Percentiles rank a stretch among this genome's conserved stretches.
These are phyloP conservation scores for Yarrowia osloensis DNA, from an alignment of 805 yeast genomes.

Conservation along the genomic window DNA sequence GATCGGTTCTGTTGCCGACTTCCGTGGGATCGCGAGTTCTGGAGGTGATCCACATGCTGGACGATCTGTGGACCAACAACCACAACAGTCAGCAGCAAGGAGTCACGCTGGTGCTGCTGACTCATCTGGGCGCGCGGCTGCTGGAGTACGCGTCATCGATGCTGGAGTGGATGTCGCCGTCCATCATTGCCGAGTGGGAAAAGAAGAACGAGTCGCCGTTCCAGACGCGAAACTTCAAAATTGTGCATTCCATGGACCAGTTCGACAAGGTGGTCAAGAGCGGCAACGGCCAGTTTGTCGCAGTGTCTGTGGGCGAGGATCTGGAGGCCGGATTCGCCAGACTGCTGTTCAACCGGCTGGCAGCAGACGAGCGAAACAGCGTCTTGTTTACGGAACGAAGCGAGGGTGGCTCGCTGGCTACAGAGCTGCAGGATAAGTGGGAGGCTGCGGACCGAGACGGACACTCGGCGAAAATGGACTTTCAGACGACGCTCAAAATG, in stretches of 20 bases:
- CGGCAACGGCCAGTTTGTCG: conserved; percentile 59
- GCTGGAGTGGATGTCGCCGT: conserved; percentile 93
- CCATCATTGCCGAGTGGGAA: conserved; percentile 86
- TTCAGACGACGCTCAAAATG: conserved; percentile 30
- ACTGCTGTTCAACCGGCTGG: conserved; percentile 48
- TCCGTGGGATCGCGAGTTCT: conserved; percentile 77
- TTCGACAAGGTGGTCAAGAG: conserved; percentile 33
- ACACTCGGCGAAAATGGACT: conserved; percentile 34
- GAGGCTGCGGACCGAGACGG: conserved; percentile 40
- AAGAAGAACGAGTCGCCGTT: conserved; percentile 72
- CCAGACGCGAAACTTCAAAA: conserved; percentile 66
- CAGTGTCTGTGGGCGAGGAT: conserved; percentile 72
- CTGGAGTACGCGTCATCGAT: conserved; percentile 81
- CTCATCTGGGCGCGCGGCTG: conserved; percentile 76
- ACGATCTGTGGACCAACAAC: conserved; percentile 56
- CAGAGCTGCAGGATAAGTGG: conserved; percentile 48
- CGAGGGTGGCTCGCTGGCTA: conserved; percentile 51
- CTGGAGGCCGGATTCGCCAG: conserved; percentile 61
- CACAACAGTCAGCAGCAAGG: conserved; percentile 32
- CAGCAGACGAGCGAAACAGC: conserved; percentile 66
- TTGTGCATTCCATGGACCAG: conserved; percentile 57
- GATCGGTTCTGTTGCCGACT: conserved; percentile 81
- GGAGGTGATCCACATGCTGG: conserved; percentile 75
- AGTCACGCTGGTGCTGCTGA: conserved; percentile 73
- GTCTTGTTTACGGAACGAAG: conserved; percentile 74